Conservation (phyloP, 768 basidiomycete genomes). For the Pilatotrama ljubarskyi region DNA sequence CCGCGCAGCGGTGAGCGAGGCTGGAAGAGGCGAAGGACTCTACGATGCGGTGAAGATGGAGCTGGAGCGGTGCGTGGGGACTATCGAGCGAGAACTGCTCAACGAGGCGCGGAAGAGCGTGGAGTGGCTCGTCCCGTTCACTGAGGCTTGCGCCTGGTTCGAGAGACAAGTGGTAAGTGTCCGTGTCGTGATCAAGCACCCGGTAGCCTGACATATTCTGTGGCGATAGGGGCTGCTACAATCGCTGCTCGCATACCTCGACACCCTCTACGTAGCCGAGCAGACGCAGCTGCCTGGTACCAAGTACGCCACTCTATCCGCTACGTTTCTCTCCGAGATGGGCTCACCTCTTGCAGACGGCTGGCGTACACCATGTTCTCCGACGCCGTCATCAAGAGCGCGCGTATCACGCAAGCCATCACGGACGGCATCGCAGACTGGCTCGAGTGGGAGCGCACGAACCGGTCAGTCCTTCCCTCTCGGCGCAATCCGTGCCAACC, state of each 20-base stretch:
- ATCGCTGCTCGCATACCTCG: constrained; percentile 69
- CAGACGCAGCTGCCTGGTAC: constrained; percentile 42
- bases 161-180: constrained; percentile 60
- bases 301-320: constrained; percentile 46
- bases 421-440: constrained; percentile 49
- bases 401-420: constrained; percentile 43
- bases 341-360: constrained; percentile 31
- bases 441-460: constrained; percentile 54
- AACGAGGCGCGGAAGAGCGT: constrained; percentile 30
- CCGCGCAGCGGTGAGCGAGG: constrained; percentile 52
- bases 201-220: neutral
- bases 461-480: constrained; percentile 32
- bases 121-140: constrained; percentile 61
- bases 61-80: constrained; percentile 53
- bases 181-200: neutral
- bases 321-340: neutral
- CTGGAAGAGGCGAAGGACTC: constrained; percentile 54
- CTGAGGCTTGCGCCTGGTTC: constrained; percentile 60
- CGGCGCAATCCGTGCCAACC: neutral
- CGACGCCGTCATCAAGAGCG: constrained; percentile 50
- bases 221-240: constrained; percentile 50
- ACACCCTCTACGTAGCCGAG: constrained; percentile 59
- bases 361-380: constrained; percentile 60
- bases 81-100: constrained; percentile 42
- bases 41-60: constrained; percentile 60